Conservation (phyloP, 2,329 filamentous ascomycete genomes). For the Fusarium falciforme region DNA sequence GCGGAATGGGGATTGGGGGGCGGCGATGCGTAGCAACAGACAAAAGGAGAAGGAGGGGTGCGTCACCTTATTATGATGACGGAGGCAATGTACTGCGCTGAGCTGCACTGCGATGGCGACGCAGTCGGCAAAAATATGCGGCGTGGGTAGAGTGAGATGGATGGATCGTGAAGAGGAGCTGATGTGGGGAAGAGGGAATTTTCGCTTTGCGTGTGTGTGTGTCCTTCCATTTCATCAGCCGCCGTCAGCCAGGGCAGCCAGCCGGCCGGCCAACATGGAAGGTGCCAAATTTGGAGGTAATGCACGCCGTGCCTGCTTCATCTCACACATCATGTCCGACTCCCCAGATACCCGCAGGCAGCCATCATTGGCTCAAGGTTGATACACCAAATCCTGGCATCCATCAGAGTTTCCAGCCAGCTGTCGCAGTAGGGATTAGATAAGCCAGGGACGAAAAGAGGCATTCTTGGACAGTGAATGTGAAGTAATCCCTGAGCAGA, state of each 20-base stretch:
- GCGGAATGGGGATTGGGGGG: not conserved
- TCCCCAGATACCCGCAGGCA: not conserved
- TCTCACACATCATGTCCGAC: not conserved
- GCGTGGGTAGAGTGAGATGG: constrained; percentile 3
- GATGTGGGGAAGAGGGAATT: constrained; percentile 4
- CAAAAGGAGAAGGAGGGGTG: constrained; percentile 1
- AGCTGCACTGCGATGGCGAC: not conserved
- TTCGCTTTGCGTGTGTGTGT: not conserved
- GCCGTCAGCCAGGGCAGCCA: not conserved
- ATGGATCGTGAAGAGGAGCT: constrained; percentile 4
- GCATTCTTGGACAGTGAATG: not conserved
- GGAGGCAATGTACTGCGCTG: not conserved
- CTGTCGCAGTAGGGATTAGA: not conserved
- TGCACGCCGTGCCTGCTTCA: not conserved
- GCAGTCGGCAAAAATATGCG: not conserved
- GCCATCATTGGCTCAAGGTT: not conserved
- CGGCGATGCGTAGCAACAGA: not conserved
- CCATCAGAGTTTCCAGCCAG: not conserved
- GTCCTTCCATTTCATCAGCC: not conserved
- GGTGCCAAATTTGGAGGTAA: not conserved
- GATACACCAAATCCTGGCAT: not conserved
- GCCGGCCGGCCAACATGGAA: not conserved
- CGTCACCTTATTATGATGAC: constrained; percentile 3
- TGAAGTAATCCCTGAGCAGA: not conserved
- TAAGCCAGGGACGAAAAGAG: not conserved